These are phyloP conservation scores for Ambrosiella xylebori DNA, from an alignment of 2,329 filamentous ascomycete genomes.

Conservation along the genomic window DNA sequence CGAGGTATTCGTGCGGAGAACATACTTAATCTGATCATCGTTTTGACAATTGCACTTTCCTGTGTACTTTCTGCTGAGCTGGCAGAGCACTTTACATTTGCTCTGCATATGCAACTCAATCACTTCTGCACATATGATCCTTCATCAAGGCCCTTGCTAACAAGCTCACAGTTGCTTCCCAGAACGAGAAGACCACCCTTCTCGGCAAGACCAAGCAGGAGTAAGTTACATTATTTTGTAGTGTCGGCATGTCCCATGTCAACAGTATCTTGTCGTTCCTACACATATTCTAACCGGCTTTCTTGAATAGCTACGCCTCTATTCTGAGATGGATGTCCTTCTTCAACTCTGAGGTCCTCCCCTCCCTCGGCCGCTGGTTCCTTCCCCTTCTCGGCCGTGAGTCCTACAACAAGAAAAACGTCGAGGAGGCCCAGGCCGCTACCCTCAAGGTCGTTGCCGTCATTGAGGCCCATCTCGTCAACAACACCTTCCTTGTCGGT, in stretches of 20 bases:
- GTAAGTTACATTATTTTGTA: conserved; percentile 29
- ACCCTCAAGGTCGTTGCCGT: conserved; percentile 50
- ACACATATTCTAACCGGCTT: neutral
- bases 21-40: conserved; percentile 12
- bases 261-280: neutral
- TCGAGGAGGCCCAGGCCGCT: conserved; percentile 61
- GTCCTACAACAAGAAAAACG: conserved; percentile 94
- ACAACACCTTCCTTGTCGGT: conserved; percentile 93
- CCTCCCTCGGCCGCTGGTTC: conserved; percentile 63
- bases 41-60: neutral
- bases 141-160: conserved; percentile 1
- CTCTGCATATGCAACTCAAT: neutral
- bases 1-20: conserved; percentile 14
- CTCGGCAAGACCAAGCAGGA: conserved; percentile 99
- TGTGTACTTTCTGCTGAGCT: neutral
- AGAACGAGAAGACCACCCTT: conserved; percentile 99
- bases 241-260: neutral
- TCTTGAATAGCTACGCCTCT: conserved; percentile 53
- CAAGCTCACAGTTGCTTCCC: conserved; percentile 61
- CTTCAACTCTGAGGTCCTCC: conserved; percentile 75
- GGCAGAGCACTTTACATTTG: neutral
- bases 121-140: neutral
- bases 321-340: conserved; percentile 98
- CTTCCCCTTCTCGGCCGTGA: conserved; percentile 64
- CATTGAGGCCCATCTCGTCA: conserved; percentile 71